phyloP scores from a whole-genome alignment of 2,329 filamentous ascomycete genomes.

The Dothideomycetes sp. region DNA sequence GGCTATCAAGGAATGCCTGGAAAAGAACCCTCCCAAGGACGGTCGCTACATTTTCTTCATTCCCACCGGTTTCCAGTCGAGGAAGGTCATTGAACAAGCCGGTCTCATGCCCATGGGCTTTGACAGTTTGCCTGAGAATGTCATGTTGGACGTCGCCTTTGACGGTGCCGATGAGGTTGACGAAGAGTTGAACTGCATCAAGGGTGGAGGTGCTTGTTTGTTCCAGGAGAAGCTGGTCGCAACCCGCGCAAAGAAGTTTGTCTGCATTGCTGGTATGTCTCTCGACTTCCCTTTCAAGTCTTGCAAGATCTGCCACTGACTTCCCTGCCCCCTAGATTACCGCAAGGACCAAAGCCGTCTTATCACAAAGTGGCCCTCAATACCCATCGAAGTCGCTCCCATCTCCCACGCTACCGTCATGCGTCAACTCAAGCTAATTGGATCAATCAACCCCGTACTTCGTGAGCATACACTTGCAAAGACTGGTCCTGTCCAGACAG shows the following conservation, averaged over 20 bases:
- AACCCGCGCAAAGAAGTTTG: constrained; percentile 70
- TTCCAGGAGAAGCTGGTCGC: constrained; percentile 98
- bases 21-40: constrained; percentile 22
- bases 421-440: constrained; percentile 60
- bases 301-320: not conserved
- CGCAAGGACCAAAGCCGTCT: constrained; percentile 77
- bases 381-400: constrained; percentile 90
- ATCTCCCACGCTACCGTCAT: constrained; percentile 72
- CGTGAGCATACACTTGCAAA: constrained; percentile 66
- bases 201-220: constrained; percentile 92
- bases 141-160: constrained; percentile 77
- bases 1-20: constrained; percentile 58
- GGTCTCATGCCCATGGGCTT: constrained; percentile 70
- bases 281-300: constrained; percentile 2
- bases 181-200: constrained; percentile 89
- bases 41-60: constrained; percentile 63
- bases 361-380: constrained; percentile 65
- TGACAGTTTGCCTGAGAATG: constrained; percentile 58
- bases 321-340: constrained; percentile 57
- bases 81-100: constrained; percentile 71
- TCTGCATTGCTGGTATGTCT: constrained; percentile 68
- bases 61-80: constrained; percentile 85
- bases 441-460: constrained; percentile 60
- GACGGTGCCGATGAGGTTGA: constrained; percentile 97
- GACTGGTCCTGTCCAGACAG: constrained; percentile 73